Conservation (phyloP, 2,329 filamentous ascomycete species). For the Xylariales sp. region DNA sequence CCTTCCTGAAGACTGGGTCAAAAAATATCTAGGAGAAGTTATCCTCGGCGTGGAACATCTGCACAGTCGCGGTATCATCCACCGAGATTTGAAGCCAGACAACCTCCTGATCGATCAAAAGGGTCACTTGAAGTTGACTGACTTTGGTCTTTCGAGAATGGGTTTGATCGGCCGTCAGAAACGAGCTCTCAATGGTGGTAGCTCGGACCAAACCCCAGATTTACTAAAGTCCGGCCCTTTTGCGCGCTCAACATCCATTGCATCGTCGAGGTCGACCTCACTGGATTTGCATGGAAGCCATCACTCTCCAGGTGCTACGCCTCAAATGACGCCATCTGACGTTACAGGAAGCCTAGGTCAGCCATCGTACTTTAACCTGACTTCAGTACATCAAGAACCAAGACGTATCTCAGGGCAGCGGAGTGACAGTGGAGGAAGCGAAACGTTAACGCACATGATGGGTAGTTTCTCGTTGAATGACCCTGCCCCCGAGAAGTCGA, state of each 20-base stretch:
- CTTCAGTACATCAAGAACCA: constrained; percentile 53
- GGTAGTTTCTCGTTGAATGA: constrained; percentile 73
- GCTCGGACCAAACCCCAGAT: constrained; percentile 83
- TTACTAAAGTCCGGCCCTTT: constrained; percentile 90
- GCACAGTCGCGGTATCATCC: constrained; percentile 90
- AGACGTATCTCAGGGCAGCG: constrained; percentile 73
- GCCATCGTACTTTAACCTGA: constrained; percentile 87
- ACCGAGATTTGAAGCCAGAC: constrained; percentile 94
- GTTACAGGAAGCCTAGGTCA: constrained; percentile 62
- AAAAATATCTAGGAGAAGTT: constrained; percentile 95
- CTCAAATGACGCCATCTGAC: constrained; percentile 78
- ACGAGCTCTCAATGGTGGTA: constrained; percentile 73
- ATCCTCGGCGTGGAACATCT: constrained; percentile 95
- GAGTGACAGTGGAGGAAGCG: constrained; percentile 90
- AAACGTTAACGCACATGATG: constrained; percentile 78
- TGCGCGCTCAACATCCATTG: constrained; percentile 75
- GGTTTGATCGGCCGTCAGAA: constrained; percentile 95
- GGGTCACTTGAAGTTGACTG: constrained; percentile 92
- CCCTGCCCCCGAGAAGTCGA: constrained; percentile 29
- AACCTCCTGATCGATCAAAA: constrained; percentile 96
- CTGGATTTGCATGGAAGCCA: constrained; percentile 74
- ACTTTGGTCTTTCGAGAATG: constrained; percentile 97
- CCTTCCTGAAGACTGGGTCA: constrained; percentile 93
- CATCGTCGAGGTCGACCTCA: constrained; percentile 88
- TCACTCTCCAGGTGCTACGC: constrained; percentile 79